phyloP scores from a whole-genome alignment of 495 filamentous ascomycete species.

The Daldinia bambusicola region DNA sequence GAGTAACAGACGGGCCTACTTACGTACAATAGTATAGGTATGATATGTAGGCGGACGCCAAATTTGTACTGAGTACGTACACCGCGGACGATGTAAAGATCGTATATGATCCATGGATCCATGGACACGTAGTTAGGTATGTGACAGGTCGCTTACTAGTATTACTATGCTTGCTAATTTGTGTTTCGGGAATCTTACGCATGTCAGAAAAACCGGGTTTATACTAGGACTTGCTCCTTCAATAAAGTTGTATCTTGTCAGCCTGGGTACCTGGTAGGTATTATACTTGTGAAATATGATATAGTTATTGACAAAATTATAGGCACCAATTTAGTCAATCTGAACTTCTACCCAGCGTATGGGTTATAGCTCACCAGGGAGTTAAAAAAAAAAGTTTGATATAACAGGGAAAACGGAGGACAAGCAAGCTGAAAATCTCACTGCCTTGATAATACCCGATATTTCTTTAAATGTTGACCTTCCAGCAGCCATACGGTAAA shows the following conservation, averaged over 20 bases:
- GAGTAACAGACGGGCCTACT: conserved; percentile 10
- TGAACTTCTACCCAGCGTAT: too few relatives aligned
- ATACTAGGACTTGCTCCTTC: conserved; percentile 11
- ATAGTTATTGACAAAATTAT: not conserved
- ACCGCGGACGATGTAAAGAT: conserved; percentile 15
- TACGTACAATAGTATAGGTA: not conserved
- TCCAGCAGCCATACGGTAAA: too few relatives aligned
- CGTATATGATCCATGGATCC: conserved; percentile 6
- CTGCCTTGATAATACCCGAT: too few relatives aligned
- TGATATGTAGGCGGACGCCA: not conserved
- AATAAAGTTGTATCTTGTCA: not conserved
- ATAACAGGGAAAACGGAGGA: too few relatives aligned
- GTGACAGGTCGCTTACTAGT: conserved; percentile 39
- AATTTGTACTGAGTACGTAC: not conserved
- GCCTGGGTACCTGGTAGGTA: not conserved
- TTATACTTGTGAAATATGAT: not conserved
- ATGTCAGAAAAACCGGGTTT: conserved; percentile 10
- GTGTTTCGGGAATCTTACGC: conserved; percentile 18
- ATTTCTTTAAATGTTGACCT: too few relatives aligned
- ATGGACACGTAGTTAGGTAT: conserved; percentile 24
- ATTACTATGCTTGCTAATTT: conserved; percentile 29
- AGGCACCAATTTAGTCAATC: too few relatives aligned
- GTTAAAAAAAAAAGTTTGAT: too few relatives aligned
- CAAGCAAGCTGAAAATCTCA: too few relatives aligned
- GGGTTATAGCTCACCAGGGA: too few relatives aligned